Evolutionary conservation across 2,329 filamentous ascomycete genomes (phyloP).

Genomic region (Aureobasidium sp.): DNA sequence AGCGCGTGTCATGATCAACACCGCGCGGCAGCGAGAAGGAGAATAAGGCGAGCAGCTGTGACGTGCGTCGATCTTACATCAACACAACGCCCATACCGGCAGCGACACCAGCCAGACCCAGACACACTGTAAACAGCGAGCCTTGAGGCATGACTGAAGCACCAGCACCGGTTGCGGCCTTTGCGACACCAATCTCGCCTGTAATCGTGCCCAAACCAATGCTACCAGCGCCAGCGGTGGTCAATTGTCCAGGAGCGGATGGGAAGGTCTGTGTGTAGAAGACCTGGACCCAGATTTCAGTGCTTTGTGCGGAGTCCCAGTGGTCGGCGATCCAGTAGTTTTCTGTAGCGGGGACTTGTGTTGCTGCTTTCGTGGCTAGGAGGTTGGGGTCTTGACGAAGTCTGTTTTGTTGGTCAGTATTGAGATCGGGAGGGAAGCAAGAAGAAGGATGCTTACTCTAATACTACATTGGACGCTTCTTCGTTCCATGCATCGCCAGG

Average conservation of each 20-base stretch:
- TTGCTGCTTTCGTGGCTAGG: neutral
- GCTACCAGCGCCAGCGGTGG: conserved; percentile 21
- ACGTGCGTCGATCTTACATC: neutral
- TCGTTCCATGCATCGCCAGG: conserved; percentile 1
- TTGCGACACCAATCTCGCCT: conserved; percentile 5
- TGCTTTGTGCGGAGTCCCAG: conserved; percentile 3
- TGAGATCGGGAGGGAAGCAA: neutral
- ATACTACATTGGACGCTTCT: neutral
- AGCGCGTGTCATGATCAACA: neutral
- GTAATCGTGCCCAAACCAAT: conserved; percentile 26
- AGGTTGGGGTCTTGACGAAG: conserved; percentile 2
- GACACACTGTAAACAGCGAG: neutral
- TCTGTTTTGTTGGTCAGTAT: neutral
- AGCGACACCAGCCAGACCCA: conserved; percentile 2
- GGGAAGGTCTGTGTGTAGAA: conserved; percentile 29
- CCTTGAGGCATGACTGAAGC: neutral
- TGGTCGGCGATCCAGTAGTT: conserved; percentile 14
- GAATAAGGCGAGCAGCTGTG: neutral
- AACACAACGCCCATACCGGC: conserved; percentile 10
- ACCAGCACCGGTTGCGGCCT: neutral
- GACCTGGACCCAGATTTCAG: conserved; percentile 21
- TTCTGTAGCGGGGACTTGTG: neutral
- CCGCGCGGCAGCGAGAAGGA: neutral
- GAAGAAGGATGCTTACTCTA: neutral
- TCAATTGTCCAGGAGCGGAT: conserved; percentile 24